Conservation (phyloP, 306 rosid species). For the Trifolium pratense region DNA sequence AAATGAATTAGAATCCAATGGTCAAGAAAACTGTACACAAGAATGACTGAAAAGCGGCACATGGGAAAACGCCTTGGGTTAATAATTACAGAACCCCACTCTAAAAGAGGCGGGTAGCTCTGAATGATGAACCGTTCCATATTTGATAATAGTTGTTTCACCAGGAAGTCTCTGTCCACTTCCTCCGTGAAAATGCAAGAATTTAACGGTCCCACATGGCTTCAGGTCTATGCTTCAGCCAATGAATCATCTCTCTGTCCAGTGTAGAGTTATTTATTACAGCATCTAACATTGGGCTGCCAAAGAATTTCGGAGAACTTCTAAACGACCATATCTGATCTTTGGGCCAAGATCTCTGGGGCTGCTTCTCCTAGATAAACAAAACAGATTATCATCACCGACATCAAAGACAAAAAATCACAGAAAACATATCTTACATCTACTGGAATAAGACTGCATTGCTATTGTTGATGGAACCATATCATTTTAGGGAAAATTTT, state of each 20-base stretch:
- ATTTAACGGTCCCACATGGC: conserved; percentile 82
- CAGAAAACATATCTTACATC: conserved; percentile 11
- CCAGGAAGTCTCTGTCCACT: conserved; percentile 43
- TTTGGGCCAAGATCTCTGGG: conserved; percentile 92
- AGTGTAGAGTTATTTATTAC: conserved; percentile 60
- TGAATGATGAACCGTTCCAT: conserved; percentile 61
- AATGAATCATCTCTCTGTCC: conserved; percentile 93
- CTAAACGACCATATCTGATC: conserved; percentile 93
- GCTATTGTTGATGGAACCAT: conserved; percentile 20
- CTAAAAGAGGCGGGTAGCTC: conserved; percentile 70
- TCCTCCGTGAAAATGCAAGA: conserved; percentile 56
- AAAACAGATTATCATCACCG: conserved; percentile 34
- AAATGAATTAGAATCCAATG: conserved; percentile 67
- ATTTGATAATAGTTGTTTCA: conserved; percentile 42
- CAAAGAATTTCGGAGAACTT: conserved; percentile 67
- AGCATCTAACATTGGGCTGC: conserved; percentile 95
- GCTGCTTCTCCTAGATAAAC: conserved; percentile 80
- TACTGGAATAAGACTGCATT: conserved; percentile 31
- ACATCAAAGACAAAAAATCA: conserved; percentile 17
- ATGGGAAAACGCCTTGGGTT: conserved; percentile 52
- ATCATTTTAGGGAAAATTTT: conserved; percentile 31
- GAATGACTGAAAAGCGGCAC: conserved; percentile 57
- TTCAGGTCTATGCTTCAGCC: conserved; percentile 89
- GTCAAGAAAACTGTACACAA: conserved; percentile 78
- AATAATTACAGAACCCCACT: conserved; percentile 64